Percentiles rank a stretch among this genome's conserved stretches.
These are phyloP conservation scores for Mortierella sp. DNA, from an alignment of 371 early-diverging fungal species.

Conservation along the genomic window DNA sequence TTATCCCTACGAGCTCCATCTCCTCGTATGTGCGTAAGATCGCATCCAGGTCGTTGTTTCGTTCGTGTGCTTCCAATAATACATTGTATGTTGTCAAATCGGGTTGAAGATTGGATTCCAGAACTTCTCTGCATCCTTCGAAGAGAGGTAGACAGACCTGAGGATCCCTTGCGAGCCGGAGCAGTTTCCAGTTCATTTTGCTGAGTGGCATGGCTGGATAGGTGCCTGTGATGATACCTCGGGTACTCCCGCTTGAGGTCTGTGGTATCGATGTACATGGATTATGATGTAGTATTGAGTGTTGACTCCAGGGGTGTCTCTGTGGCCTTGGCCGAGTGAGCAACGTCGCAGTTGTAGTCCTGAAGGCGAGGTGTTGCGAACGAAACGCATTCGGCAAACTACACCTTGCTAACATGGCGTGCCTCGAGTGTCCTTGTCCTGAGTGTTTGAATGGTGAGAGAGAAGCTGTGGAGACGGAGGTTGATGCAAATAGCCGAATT, in stretches of 20 bases:
- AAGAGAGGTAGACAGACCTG: slow-evolving; percentile 23
- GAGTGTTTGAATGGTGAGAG: background rate
- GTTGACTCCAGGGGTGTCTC: too few relatives aligned
- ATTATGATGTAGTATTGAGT: too few relatives aligned
- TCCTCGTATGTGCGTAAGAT: slow-evolving; percentile 48
- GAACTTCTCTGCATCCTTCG: slow-evolving; percentile 37
- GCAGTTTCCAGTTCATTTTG: slow-evolving; percentile 27
- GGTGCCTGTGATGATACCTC: slow-evolving; percentile 37
- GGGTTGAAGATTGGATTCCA: slow-evolving; percentile 31
- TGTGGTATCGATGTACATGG: background rate
- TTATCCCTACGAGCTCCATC: slow-evolving; percentile 52
- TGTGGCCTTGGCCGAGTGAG: background rate
- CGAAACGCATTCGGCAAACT: background rate
- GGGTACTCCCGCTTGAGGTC: background rate
- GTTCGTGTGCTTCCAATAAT: slow-evolving; percentile 33
- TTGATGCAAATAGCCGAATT: too few relatives aligned
- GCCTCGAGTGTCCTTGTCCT: background rate
- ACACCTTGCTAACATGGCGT: slow-evolving; percentile 1
- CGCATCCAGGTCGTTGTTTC: slow-evolving; percentile 32
- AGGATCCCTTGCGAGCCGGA: slow-evolving; percentile 13
- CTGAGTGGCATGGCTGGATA: slow-evolving; percentile 30
- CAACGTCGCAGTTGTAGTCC: background rate
- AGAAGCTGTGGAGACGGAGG: too few relatives aligned
- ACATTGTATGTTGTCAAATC: slow-evolving; percentile 42
- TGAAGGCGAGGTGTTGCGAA: background rate